A percentile compares a stretch with the other conserved stretches of the same genome.
These are phyloP conservation scores for Takakia lepidozioides DNA, from an alignment of 225 moss, liverwort and hornwort species.

Conservation along the genomic window DNA sequence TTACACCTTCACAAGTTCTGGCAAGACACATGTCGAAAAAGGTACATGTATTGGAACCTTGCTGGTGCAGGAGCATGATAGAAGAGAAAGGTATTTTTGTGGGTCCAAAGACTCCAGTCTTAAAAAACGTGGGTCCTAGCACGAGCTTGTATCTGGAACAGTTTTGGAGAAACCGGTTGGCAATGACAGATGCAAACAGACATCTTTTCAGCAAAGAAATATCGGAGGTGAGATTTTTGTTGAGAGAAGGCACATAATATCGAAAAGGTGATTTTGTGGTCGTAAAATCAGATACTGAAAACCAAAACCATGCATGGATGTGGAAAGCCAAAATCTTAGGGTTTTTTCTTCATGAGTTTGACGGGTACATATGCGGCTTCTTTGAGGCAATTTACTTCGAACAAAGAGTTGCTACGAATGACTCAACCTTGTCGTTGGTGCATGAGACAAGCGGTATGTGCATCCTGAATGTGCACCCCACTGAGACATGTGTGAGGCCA, in stretches of 20 bases:
- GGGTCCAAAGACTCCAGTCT: too few relatives aligned
- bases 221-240: background rate
- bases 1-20: too few relatives aligned
- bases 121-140: too few relatives aligned
- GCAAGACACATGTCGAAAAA: too few relatives aligned
- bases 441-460: too few relatives aligned
- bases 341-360: conserved; percentile 1
- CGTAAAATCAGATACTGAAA: background rate
- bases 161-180: background rate
- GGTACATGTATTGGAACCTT: too few relatives aligned
- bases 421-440: background rate
- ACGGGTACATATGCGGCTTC: background rate
- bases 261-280: background rate
- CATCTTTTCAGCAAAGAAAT: background rate
- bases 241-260: background rate
- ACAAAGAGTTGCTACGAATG: background rate
- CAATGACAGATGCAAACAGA: background rate
- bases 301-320: background rate
- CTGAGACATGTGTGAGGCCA: background rate
- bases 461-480: background rate
- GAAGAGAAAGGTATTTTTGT: too few relatives aligned
- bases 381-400: background rate
- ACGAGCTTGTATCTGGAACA: too few relatives aligned
- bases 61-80: too few relatives aligned
- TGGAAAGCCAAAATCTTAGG: conserved; percentile 1